Base-by-base conservation (phyloP, 176 grass and related monocot species). In the Bolboschoenus planiculmis region DNA sequence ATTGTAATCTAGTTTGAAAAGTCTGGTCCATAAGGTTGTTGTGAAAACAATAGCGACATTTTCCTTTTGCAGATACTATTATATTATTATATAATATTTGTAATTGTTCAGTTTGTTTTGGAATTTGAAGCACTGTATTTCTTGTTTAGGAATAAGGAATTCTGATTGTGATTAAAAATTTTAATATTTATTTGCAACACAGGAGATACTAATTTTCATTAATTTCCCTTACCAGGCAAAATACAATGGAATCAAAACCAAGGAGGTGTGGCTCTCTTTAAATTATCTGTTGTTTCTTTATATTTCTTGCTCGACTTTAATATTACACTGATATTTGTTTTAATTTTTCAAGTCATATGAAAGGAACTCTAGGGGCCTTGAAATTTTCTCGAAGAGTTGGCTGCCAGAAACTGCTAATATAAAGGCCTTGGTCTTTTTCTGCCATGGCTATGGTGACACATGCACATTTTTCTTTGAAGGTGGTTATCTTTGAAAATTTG, bases 391-490 rank as follows among this genome's bases (percentile, higher is more conserved):
- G 10, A 98, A 98, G 86, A 93, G 82, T 83, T 98, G 96, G 96
- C 85, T 93, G 81, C 96, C 92, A 14, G 89, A 88, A 40, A 80
- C 87, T 76, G 74, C 46, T 86, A 76, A 43, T 44, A 81, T 93
- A 11, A 93, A 93, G 82, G 92, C 92, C 77, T 86, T 98, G 80
- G 86, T 98, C 87, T 95, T 88, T 84, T 87, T 95, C 81, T 98
- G 96, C 83, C 96, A 98, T 71, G 92, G 92, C 48, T 98, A 98
- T 87, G 96, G 96, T 20, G 92, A 98, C 77, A 98, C 96, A 10
- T 98, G 92, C 70, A 95, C 96, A 9, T 98, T 98, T 87, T 98
- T 98, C 89, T 90, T 98, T 80, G 96, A 98, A 88, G 96, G 96
- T 98, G 84, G 7, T 55, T 27, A 35, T 80, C 86, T 5, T 56